Percentiles rank a stretch among this genome's conserved stretches.
phyloP scores from a whole-genome alignment of 148 eudicot species.

The Pouteria glomerata region DNA sequence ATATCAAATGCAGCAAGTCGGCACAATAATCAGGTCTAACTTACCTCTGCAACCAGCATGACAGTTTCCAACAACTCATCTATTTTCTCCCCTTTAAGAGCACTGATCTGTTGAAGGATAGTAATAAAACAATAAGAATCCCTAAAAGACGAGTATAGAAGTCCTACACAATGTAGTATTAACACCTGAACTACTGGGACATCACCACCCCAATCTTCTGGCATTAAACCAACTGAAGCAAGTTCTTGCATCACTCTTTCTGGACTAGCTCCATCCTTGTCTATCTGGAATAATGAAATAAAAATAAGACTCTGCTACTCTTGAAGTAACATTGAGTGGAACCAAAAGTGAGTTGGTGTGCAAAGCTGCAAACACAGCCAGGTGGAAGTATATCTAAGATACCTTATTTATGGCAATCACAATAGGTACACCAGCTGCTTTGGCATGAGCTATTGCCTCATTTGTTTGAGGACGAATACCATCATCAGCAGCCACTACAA shows the following conservation, averaged over 20 bases:
- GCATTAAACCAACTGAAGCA: conserved; percentile 82
- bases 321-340: not conserved
- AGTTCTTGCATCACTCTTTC: conserved; percentile 97
- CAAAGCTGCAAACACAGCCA: not conserved
- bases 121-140: conserved; percentile 8
- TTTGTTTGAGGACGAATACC: conserved; percentile 93
- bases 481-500: conserved; percentile 98
- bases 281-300: conserved; percentile 49
- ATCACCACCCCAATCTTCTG: conserved; percentile 99
- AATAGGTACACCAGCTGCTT: conserved; percentile 95
- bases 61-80: conserved; percentile 87
- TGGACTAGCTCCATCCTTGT: conserved; percentile 95
- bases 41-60: conserved; percentile 98
- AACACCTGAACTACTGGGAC: conserved; percentile 81
- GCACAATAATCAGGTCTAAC: conserved; percentile 6
- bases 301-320: not conserved
- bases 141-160: not conserved
- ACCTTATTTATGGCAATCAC: conserved; percentile 95
- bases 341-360: not conserved
- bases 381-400: conserved; percentile 13
- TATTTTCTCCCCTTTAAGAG: conserved; percentile 85
- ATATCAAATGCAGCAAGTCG: conserved; percentile 10
- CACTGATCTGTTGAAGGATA: conserved; percentile 70
- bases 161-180: not conserved
- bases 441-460: conserved; percentile 99